A percentile compares a stretch with the other conserved stretches of the same genome.
Conservation (phyloP, 1,139 yeast species). For the Yarrowia galli region DNA sequence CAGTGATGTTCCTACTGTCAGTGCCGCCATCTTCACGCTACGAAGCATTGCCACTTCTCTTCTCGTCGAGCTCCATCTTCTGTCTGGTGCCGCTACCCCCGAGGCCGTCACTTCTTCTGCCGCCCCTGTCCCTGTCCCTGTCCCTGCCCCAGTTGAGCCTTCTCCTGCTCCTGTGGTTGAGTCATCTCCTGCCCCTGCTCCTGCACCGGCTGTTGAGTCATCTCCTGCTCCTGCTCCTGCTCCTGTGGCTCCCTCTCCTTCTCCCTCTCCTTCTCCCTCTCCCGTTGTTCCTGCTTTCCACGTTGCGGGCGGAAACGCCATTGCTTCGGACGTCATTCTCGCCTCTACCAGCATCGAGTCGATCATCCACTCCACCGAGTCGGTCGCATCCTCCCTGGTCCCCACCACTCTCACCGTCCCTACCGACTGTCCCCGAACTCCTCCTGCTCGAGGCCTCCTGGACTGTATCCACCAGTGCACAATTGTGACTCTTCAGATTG, state of each 20-base stretch:
- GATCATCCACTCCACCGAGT: background rate
- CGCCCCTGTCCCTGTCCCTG: background rate
- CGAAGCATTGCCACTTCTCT: background rate
- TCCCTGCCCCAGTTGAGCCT: too few relatives aligned
- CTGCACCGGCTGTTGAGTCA: too few relatives aligned
- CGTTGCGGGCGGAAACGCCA: too few relatives aligned
- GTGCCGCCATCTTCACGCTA: background rate
- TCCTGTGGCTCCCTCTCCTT: background rate
- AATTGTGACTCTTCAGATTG: constrained; percentile 3
- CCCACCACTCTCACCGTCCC: background rate
- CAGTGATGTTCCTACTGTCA: background rate
- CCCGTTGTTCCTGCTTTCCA: background rate
- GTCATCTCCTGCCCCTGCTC: too few relatives aligned
- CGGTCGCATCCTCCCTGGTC: background rate
- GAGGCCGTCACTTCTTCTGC: too few relatives aligned
- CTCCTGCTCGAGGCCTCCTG: background rate
- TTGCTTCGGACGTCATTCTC: background rate
- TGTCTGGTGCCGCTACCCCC: background rate
- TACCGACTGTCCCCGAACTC: constrained; percentile 2
- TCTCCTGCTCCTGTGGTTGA: background rate
- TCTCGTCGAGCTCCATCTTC: background rate
- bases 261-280: too few relatives aligned
- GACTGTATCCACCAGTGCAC: constrained; percentile 4
- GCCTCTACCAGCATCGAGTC: background rate
- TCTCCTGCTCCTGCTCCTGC: background rate